Evolutionary conservation across 805 yeast genomes (phyloP).

Genomic region (Cyberlindnera samutprakarnensis): DNA sequence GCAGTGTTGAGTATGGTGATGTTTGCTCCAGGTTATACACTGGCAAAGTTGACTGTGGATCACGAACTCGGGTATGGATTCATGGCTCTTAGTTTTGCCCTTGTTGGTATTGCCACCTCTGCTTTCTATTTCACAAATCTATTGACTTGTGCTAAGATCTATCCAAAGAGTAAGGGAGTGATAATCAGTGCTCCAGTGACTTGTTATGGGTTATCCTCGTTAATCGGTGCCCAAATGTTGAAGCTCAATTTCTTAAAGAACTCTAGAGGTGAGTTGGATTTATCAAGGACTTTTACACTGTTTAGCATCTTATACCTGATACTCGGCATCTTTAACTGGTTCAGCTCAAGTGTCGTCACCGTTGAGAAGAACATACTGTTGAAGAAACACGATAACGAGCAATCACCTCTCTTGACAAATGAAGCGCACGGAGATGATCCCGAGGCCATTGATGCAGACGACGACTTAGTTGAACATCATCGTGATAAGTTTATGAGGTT

Average conservation of each 20-base stretch:
- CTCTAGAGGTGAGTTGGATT: slow-evolving; percentile 29
- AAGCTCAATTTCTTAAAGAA: slow-evolving; percentile 27
- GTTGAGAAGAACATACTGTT: slow-evolving; percentile 28
- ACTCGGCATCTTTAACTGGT: slow-evolving; percentile 53
- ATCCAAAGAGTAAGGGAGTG: slow-evolving; percentile 66
- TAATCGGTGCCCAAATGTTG: slow-evolving; percentile 61
- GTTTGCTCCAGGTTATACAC: slow-evolving; percentile 62
- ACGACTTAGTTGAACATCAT: slow-evolving; percentile 22
- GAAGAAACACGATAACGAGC: slow-evolving; percentile 21
- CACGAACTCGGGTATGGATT: slow-evolving; percentile 23
- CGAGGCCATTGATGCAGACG: slow-evolving; percentile 18
- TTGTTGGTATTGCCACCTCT: slow-evolving; percentile 68
- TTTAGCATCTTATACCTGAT: slow-evolving; percentile 47
- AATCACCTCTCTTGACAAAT: slow-evolving; percentile 26
- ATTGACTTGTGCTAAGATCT: slow-evolving; percentile 79
- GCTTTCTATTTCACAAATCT: slow-evolving; percentile 64
- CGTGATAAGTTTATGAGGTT: slow-evolving; percentile 11
- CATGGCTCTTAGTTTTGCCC: slow-evolving; percentile 43
- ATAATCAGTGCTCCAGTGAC: slow-evolving; percentile 87
- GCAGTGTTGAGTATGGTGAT: slow-evolving; percentile 53
- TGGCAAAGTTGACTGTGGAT: slow-evolving; percentile 33
- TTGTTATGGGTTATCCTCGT: slow-evolving; percentile 75
- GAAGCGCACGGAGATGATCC: slow-evolving; percentile 17
- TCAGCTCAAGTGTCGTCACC: slow-evolving; percentile 57
- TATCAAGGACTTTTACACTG: slow-evolving; percentile 43